Percentiles rank a stretch among this genome's conserved stretches.
These are phyloP conservation scores for Leptographium procerum DNA, from an alignment of 2,329 filamentous ascomycete species.

Conservation along the genomic window DNA sequence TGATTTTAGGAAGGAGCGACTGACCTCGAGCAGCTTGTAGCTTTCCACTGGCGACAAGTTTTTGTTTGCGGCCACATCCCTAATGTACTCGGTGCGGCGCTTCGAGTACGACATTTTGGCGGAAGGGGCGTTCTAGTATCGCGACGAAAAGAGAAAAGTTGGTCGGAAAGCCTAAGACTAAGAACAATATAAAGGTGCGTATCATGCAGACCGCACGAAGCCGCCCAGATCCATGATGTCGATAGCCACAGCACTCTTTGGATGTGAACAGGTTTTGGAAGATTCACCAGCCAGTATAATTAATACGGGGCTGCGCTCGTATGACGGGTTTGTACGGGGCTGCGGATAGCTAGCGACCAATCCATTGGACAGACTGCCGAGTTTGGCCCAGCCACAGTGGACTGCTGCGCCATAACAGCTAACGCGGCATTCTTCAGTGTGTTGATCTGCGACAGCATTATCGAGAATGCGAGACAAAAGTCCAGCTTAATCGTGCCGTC, in stretches of 20 bases:
- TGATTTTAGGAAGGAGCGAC: slow-evolving; percentile 8
- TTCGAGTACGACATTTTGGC: slow-evolving; percentile 23
- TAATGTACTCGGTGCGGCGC: slow-evolving; percentile 29
- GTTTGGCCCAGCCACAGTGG: not conserved
- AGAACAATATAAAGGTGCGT: not conserved
- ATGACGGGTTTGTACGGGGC: not conserved
- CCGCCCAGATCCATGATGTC: slow-evolving; percentile 5
- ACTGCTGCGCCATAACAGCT: not conserved
- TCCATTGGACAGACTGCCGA: not conserved
- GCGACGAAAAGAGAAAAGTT: not conserved
- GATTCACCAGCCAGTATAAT: not conserved
- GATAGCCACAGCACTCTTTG: not conserved
- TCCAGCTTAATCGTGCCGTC: not conserved
- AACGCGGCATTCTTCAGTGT: not conserved
- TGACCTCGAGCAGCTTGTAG: slow-evolving; percentile 33
- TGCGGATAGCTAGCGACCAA: not conserved
- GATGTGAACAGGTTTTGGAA: not conserved
- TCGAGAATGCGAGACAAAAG: not conserved
- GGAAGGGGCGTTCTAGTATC: not conserved
- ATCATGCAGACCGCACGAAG: slow-evolving; percentile 5
- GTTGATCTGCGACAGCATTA: not conserved
- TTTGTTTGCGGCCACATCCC: slow-evolving; percentile 32
- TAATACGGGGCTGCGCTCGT: not conserved
- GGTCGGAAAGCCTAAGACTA: not conserved
- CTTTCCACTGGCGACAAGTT: slow-evolving; percentile 29